Base-by-base conservation (phyloP, 768 basidiomycete genomes). In the Psilocybe cyanescens region DNA sequence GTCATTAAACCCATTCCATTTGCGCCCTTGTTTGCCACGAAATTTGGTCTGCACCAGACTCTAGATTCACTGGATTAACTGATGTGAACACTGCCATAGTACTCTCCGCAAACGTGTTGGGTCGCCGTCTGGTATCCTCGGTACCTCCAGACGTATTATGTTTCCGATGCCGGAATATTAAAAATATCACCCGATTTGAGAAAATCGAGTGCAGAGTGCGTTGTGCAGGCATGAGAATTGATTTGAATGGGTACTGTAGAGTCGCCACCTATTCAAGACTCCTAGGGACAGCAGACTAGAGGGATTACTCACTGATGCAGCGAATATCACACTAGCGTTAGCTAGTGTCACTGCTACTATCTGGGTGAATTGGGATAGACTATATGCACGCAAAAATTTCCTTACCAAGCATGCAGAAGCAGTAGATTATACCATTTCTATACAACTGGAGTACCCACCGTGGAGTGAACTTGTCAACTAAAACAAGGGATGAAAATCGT, bases 191-290 rank as follows among this genome's bases (percentile, higher is more conserved):
- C 24, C 59, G 44, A 33, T 55, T 60, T 2, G 44, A 46, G 31
- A 60, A 60, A 19, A 60, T 41, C 4, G 59, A 60, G 33, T 60
- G 59, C 6, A 60, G 47, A 17, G 35, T 47, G 2, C 59, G 52
- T 45, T 60, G 59, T 14, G 39, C 24, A n/a, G 45, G 44, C 3
- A 55, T 8, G 17, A 60, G 39, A 16, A 39, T 14, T 14, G 17
- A 14, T 19, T 55, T 60, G 33, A 46, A 49, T 8, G n/a, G 3
- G n/a, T 45, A 24, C 54, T 60, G 19, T 30, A 7, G 41, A 17
- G 2, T 24, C 2, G 24, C 24, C 24, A 2, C 24, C 24, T 24
- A 24, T 24, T 24, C 24, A 24, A 24, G 14, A 49, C 2, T 19
- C 2, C 33, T 47, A 46, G 16, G 24, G 8, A 30, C 28, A 24